phyloP scores from a whole-genome alignment of 2,329 filamentous ascomycete genomes.

The Trichophyton verrucosum region DNA sequence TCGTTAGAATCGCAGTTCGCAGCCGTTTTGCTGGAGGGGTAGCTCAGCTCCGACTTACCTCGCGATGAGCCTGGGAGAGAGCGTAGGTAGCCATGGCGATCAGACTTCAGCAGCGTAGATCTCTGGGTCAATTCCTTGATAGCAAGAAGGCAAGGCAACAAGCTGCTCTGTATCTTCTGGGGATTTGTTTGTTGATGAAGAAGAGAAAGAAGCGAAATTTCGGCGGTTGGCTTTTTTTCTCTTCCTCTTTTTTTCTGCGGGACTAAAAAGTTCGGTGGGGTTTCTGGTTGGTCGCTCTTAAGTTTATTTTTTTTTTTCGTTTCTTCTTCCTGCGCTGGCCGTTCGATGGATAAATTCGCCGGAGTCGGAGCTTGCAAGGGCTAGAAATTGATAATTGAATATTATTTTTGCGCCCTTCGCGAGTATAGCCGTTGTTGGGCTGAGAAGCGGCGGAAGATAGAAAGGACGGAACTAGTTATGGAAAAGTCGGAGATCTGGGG shows the following conservation, averaged over 20 bases:
- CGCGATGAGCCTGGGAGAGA: conserved; percentile 53
- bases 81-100: conserved; percentile 44
- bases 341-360: neutral
- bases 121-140: neutral
- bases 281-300: neutral
- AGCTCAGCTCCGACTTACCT: conserved; percentile 36
- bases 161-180: neutral
- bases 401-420: neutral
- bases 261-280: neutral
- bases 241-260: neutral
- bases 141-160: neutral
- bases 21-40: conserved; percentile 7
- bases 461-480: neutral
- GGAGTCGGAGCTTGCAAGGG: neutral
- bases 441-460: too few species aligned
- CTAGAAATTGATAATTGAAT: neutral
- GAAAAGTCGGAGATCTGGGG: neutral
- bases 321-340: neutral
- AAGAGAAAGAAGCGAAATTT: neutral
- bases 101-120: conserved; percentile 2
- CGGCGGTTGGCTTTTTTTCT: neutral
- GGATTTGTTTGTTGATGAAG: neutral
- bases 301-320: neutral
- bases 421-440: neutral
- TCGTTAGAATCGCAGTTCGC: neutral